phyloP scores from a whole-genome alignment of 2,329 filamentous ascomycete genomes.

The Leptographium radiaticola region DNA sequence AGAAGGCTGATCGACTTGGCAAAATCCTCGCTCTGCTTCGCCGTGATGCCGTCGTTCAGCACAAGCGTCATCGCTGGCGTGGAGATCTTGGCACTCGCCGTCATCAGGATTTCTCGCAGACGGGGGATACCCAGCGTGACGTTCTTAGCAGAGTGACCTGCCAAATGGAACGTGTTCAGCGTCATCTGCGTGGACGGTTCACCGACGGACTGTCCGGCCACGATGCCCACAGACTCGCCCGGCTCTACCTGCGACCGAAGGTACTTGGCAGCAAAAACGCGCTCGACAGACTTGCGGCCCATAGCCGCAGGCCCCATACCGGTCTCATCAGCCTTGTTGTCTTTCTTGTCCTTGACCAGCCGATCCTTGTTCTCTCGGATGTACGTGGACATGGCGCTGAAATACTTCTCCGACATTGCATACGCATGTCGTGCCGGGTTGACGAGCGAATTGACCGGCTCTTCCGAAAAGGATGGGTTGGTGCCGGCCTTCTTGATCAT shows the following conservation, averaged over 20 bases:
- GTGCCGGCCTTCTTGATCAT: conserved; percentile 59
- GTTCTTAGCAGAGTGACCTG: conserved; percentile 95
- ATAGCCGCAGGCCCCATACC: not conserved
- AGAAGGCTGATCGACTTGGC: conserved; percentile 85
- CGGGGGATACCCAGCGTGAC: conserved; percentile 97
- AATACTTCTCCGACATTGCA: conserved; percentile 82
- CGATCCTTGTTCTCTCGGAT: conserved; percentile 61
- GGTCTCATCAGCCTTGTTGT: conserved; percentile 14
- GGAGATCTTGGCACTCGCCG: conserved; percentile 75
- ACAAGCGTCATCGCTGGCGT: conserved; percentile 84
- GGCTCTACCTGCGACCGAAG: conserved; percentile 84
- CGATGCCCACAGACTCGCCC: conserved; percentile 91
- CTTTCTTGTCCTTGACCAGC: conserved; percentile 29
- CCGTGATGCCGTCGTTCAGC: conserved; percentile 57
- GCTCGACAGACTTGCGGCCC: conserved; percentile 58
- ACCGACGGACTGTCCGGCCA: conserved; percentile 91
- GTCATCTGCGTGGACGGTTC: conserved; percentile 99
- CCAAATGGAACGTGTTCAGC: conserved; percentile 98
- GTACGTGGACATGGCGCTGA: conserved; percentile 58
- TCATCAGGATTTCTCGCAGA: conserved; percentile 96
- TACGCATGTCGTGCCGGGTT: conserved; percentile 69
- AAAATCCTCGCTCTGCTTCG: conserved; percentile 61
- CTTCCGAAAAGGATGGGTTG: conserved; percentile 44
- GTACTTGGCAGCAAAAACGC: conserved; percentile 83
- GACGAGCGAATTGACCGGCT: conserved; percentile 62